These are phyloP conservation scores for Firmiana major DNA, from an alignment of 345 rosid genomes.

Conservation along the genomic window DNA sequence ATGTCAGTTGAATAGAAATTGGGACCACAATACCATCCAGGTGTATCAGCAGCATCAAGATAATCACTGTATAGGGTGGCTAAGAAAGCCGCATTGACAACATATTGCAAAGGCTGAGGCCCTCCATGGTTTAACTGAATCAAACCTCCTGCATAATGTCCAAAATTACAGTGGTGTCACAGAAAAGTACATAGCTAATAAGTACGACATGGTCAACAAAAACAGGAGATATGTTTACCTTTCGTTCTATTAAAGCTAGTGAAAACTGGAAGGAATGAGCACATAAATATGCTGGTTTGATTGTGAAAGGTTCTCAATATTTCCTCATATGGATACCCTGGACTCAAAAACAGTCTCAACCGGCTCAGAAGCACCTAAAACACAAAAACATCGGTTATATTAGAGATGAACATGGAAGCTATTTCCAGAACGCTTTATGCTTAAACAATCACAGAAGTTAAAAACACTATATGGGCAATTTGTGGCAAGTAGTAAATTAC, in stretches of 20 bases:
- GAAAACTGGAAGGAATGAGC: slow-evolving; percentile 68
- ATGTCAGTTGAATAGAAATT: slow-evolving; percentile 64
- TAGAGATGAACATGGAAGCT: not conserved
- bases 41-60: slow-evolving; percentile 94
- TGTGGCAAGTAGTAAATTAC: not conserved
- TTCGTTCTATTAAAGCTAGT: slow-evolving; percentile 65
- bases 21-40: slow-evolving; percentile 98
- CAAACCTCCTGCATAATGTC: slow-evolving; percentile 62
- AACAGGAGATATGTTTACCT: slow-evolving; percentile 36
- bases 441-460: not conserved
- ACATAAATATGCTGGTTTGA: slow-evolving; percentile 80
- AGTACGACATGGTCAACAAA: not conserved
- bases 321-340: slow-evolving; percentile 92
- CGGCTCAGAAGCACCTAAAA: slow-evolving; percentile 76
- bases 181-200: slow-evolving; percentile 18
- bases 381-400: not conserved
- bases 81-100: slow-evolving; percentile 86
- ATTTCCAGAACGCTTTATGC: not conserved
- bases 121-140: slow-evolving; percentile 83
- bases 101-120: slow-evolving; percentile 96
- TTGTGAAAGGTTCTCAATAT: slow-evolving; percentile 83
- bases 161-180: not conserved
- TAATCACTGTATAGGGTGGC: slow-evolving; percentile 81
- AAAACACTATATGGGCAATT: not conserved
- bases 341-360: slow-evolving; percentile 81